A percentile compares a stretch with the other conserved stretches of the same genome.
Evolutionary conservation across 176 grass and related monocot genomes (phyloP).

Genomic region (Bothriochloa decipiens): DNA sequence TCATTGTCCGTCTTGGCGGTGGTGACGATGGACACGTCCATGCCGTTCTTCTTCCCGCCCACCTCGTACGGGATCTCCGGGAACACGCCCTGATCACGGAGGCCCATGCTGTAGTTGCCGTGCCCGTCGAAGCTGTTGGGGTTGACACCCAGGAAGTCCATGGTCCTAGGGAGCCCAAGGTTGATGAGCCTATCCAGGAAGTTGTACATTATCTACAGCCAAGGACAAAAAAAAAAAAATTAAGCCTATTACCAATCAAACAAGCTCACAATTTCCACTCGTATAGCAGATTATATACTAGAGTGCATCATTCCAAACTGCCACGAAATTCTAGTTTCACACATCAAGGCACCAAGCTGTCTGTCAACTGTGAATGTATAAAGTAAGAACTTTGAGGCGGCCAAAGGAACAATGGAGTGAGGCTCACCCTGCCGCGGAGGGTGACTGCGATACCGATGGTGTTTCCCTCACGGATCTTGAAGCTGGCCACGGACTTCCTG

Average conservation of each 20-base stretch:
- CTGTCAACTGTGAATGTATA: not conserved
- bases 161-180: constrained; percentile 79
- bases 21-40: constrained; percentile 87
- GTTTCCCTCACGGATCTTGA: constrained; percentile 85
- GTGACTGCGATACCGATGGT: constrained; percentile 84
- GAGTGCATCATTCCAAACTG: not conserved
- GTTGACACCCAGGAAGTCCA: constrained; percentile 87
- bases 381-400: not conserved
- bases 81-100: constrained; percentile 83
- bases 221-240: not conserved
- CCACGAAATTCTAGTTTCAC: not conserved
- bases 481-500: constrained; percentile 83
- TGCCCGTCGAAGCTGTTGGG: constrained; percentile 82
- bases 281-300: not conserved
- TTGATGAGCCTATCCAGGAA: constrained; percentile 97
- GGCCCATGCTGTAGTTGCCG: constrained; percentile 74
- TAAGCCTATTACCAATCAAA: constrained; percentile 3
- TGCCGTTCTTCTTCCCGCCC: constrained; percentile 79
- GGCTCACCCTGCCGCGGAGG: constrained; percentile 76
- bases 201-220: constrained; percentile 76
- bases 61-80: constrained; percentile 86
- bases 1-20: constrained; percentile 76
- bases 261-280: not conserved
- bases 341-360: not conserved
- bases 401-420: not conserved